Percentiles rank a stretch among this genome's conserved stretches.
Evolutionary conservation across 768 basidiomycete species (phyloP).

Genomic region (Cyclocybe aegerita): DNA sequence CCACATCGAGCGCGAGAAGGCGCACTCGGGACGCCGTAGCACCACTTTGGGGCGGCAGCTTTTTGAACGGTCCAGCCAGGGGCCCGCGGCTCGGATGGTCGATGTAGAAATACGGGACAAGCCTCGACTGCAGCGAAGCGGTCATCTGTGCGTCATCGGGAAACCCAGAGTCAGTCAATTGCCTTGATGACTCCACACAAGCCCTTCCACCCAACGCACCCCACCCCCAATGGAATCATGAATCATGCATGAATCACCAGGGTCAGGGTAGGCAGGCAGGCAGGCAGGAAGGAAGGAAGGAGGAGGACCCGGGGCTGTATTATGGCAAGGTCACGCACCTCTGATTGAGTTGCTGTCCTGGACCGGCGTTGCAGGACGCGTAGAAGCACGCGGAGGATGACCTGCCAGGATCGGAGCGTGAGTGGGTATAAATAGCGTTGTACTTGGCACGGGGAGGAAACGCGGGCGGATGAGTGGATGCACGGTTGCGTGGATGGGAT

Average conservation of each 20-base stretch:
- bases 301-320: not conserved
- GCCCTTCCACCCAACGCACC: too few relatives aligned
- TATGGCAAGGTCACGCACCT: conserved; percentile 36
- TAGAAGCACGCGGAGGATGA: conserved; percentile 63
- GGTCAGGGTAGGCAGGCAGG: too few relatives aligned
- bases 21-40: conserved; percentile 36
- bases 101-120: conserved; percentile 81
- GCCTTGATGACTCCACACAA: not conserved
- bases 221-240: too few relatives aligned
- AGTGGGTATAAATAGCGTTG: not conserved
- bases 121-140: conserved; percentile 50
- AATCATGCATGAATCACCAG: too few relatives aligned
- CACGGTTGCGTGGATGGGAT: not conserved
- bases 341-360: conserved; percentile 31
- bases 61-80: conserved; percentile 75
- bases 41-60: conserved; percentile 40
- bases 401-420: conserved; percentile 29
- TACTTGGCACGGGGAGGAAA: too few relatives aligned
- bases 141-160: conserved; percentile 23
- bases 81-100: conserved; percentile 73
- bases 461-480: conserved; percentile 6
- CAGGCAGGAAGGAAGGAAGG: not conserved
- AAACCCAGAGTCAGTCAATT: conserved; percentile 6
- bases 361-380: conserved; percentile 57
- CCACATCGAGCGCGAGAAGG: conserved; percentile 66